Percentiles rank a stretch among this genome's conserved stretches.
These are phyloP conservation scores for Beauveria sp. DNA, from an alignment of 2,329 filamentous ascomycete species.

Conservation along the genomic window DNA sequence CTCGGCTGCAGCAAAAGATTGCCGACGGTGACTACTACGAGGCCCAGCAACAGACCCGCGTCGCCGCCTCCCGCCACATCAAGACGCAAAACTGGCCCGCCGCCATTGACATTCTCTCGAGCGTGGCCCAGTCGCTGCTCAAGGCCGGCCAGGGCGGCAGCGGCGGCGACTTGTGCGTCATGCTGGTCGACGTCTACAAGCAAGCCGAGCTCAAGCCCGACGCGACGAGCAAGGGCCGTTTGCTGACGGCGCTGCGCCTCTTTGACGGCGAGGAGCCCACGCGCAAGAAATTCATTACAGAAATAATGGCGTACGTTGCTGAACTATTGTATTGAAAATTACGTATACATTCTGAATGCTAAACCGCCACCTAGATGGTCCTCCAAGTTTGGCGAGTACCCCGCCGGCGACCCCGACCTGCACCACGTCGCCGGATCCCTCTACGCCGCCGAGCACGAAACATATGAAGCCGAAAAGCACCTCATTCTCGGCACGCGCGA, in stretches of 20 bases:
- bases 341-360: background rate
- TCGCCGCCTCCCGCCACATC: slow-evolving; percentile 88
- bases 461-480: slow-evolving; percentile 89
- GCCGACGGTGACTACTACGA: slow-evolving; percentile 92
- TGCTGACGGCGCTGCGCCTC: slow-evolving; percentile 70
- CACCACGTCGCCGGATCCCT: slow-evolving; percentile 85
- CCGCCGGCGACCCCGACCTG: slow-evolving; percentile 86
- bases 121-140: slow-evolving; percentile 76
- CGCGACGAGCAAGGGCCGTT: slow-evolving; percentile 61
- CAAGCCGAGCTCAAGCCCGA: slow-evolving; percentile 77
- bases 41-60: slow-evolving; percentile 95
- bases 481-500: slow-evolving; percentile 82
- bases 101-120: slow-evolving; percentile 79
- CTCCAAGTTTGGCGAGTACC: slow-evolving; percentile 73
- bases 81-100: slow-evolving; percentile 79
- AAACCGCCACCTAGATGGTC: slow-evolving; percentile 56
- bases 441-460: slow-evolving; percentile 87
- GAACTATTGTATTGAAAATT: background rate
- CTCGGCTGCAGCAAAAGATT: slow-evolving; percentile 75
- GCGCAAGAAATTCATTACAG: slow-evolving; percentile 83
- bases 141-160: slow-evolving; percentile 90
- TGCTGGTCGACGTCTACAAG: slow-evolving; percentile 84
- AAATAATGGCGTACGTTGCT: slow-evolving; percentile 62
- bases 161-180: slow-evolving; percentile 80
- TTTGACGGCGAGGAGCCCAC: slow-evolving; percentile 82